Base-by-base conservation (phyloP, 2,329 filamentous ascomycete genomes). In the Verticillium alfalfae region DNA sequence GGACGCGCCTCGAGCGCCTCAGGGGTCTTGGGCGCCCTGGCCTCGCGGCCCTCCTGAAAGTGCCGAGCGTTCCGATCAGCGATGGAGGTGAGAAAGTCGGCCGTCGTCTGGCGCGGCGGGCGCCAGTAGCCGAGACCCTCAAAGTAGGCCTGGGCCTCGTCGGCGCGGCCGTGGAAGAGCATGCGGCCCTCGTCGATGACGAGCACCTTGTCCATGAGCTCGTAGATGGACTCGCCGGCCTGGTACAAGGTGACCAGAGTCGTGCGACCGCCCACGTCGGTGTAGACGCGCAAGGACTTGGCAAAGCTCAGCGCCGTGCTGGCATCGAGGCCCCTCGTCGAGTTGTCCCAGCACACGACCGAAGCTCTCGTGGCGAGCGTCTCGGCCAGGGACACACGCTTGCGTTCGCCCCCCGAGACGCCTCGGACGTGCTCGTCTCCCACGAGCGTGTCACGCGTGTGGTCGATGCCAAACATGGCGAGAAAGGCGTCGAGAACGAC, bases 301-400 rank as follows among this genome's bases (percentile, higher is more conserved):
- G 88, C 89, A 67, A 91, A 94, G 69, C 93, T 90, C 5, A 93
- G 79, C 5, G 91, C 91, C 0, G 90, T 93, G 1, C 87, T 90
- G 1, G 90, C 88, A 70, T 95, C 91, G 0, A 94, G 78, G n/a
- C 91, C 91, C 57, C 91, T 81, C 0, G 90, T 94, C 0, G 85
- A 88, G 72, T 94, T 94, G 67, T 94, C 91, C 89, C 89, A 93
- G 65, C 87, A 88, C 38, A 90, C 86, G 1, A 93, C 87, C 0
- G 88, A 87, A 0, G 87, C 87, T 72, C 90, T 89, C 7, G 89
- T 89, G 5, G 89, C 88, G 26, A 94, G 75, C 0, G 89, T 91
- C 73, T 94, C 91, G 1, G 89, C 89, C 65, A 94, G 92, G 26
- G 87, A 88, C 9, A 92, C 90, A 69, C 91, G 88, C 72, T 93